phyloP scores from a whole-genome alignment of 1,284 basidiomycete genomes.

The Austropuccinia psidii region DNA sequence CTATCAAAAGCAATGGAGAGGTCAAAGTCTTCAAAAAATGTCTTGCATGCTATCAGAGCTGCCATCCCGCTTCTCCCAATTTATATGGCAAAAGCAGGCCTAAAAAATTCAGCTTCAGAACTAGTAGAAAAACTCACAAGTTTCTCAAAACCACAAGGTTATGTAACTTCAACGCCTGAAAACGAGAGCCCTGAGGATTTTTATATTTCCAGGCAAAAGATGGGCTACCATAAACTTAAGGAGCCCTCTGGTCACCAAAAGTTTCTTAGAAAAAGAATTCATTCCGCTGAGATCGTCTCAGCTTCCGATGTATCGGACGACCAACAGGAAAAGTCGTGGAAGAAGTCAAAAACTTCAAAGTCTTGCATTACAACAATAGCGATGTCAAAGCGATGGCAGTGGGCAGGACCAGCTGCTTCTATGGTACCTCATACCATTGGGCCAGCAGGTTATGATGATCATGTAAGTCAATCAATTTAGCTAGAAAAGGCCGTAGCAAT shows the following conservation, averaged over 20 bases:
- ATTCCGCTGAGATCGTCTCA: background rate
- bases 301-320: too few relatives aligned
- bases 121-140: too few relatives aligned
- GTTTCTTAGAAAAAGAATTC: background rate
- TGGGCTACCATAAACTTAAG: too few relatives aligned
- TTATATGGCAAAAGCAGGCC: conserved; percentile 29
- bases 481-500: too few relatives aligned
- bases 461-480: conserved; percentile 1
- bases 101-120: background rate
- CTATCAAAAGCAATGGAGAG: conserved; percentile 1
- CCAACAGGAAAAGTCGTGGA: background rate
- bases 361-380: conserved; percentile 33
- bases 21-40: conserved; percentile 3
- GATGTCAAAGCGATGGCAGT: conserved; percentile 35
- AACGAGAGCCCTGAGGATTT: too few relatives aligned
- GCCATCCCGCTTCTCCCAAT: conserved; percentile 17
- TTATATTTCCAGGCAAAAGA: too few relatives aligned
- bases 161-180: background rate
- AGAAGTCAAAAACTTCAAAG: background rate
- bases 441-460: conserved; percentile 34
- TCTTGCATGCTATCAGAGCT: background rate
- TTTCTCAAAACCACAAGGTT: too few relatives aligned
- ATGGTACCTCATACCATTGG: conserved; percentile 30
- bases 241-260: background rate
- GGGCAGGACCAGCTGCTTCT: conserved; percentile 3